Evolutionary conservation across 495 filamentous ascomycete species (phyloP).

Genomic region (Penicillium salamii): DNA sequence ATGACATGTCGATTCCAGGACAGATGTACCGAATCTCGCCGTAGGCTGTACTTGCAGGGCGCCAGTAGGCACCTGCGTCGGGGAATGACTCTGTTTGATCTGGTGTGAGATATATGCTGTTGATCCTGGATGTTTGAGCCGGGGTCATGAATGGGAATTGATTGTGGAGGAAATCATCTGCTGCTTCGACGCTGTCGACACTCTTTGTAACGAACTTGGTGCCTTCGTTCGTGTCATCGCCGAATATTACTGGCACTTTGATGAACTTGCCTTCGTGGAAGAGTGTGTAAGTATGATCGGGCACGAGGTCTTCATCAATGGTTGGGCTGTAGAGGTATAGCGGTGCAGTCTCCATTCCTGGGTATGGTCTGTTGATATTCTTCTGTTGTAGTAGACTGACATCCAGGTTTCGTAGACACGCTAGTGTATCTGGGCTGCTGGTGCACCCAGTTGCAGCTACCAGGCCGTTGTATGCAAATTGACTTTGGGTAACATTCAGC

Average conservation of each 20-base stretch:
- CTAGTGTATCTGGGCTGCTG: slow-evolving; percentile 43
- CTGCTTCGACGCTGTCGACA: slow-evolving; percentile 44
- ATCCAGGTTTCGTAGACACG: slow-evolving; percentile 55
- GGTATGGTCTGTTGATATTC: slow-evolving; percentile 55
- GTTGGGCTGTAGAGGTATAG: slow-evolving; percentile 59
- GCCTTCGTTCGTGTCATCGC: slow-evolving; percentile 71
- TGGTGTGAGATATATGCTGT: slow-evolving; percentile 54
- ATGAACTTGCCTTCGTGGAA: slow-evolving; percentile 60
- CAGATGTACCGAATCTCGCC: slow-evolving; percentile 76
- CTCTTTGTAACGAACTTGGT: slow-evolving; percentile 57
- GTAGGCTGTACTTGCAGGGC: slow-evolving; percentile 59
- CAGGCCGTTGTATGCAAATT: slow-evolving; percentile 64
- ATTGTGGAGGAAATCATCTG: slow-evolving; percentile 54
- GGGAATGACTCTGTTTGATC: slow-evolving; percentile 42
- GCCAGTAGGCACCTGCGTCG: slow-evolving; percentile 51
- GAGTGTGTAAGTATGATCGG: slow-evolving; percentile 56
- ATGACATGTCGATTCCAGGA: slow-evolving; percentile 56
- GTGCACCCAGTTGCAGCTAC: slow-evolving; percentile 55
- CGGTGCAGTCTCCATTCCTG: slow-evolving; percentile 44
- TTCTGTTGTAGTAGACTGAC: slow-evolving; percentile 47
- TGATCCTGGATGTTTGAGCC: slow-evolving; percentile 53
- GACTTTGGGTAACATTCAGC: slow-evolving; percentile 55
- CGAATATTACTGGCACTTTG: slow-evolving; percentile 67
- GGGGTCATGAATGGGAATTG: slow-evolving; percentile 60
- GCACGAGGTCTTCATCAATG: slow-evolving; percentile 57